A percentile compares a stretch with the other conserved stretches of the same genome.
Conservation (phyloP, 805 yeast species). For the Candida ovalis region DNA sequence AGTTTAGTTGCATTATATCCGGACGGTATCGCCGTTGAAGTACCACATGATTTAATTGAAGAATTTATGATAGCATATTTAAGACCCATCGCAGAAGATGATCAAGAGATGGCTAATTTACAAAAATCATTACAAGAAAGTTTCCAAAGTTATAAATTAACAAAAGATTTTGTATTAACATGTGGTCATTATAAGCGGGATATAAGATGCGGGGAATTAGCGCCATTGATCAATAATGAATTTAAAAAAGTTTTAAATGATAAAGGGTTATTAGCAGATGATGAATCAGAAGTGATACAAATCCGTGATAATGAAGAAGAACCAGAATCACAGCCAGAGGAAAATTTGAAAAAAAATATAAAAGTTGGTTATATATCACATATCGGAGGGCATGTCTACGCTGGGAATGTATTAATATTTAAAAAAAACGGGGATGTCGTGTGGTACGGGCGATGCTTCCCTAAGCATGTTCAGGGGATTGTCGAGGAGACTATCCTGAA, state of each 20-base stretch:
- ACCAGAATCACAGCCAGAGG: constrained; percentile 5
- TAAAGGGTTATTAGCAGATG: constrained; percentile 28
- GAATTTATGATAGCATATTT: constrained; percentile 41
- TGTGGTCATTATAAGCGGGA: constrained; percentile 70
- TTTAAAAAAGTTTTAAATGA: constrained; percentile 38
- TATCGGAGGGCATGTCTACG: constrained; percentile 83
- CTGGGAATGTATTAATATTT: constrained; percentile 72
- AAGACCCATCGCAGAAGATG: constrained; percentile 30
- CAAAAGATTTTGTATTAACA: constrained; percentile 40
- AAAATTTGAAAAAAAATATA: constrained; percentile 3
- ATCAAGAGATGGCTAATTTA: constrained; percentile 3
- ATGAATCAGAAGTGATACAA: background rate
- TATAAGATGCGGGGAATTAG: constrained; percentile 62
- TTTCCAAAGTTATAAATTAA: constrained; percentile 13
- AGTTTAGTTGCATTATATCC: constrained; percentile 44
- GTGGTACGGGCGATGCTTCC: constrained; percentile 79
- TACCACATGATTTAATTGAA: constrained; percentile 23
- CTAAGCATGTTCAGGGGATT: constrained; percentile 63
- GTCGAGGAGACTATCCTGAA: constrained; percentile 49
- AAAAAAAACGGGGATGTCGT: constrained; percentile 40
- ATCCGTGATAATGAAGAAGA: background rate
- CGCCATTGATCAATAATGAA: constrained; percentile 53
- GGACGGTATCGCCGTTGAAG: constrained; percentile 42
- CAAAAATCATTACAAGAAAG: constrained; percentile 6
- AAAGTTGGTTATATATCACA: constrained; percentile 62